Evolutionary conservation across 495 filamentous ascomycete species (phyloP).

Genomic region (Elaphomyces granulatus): DNA sequence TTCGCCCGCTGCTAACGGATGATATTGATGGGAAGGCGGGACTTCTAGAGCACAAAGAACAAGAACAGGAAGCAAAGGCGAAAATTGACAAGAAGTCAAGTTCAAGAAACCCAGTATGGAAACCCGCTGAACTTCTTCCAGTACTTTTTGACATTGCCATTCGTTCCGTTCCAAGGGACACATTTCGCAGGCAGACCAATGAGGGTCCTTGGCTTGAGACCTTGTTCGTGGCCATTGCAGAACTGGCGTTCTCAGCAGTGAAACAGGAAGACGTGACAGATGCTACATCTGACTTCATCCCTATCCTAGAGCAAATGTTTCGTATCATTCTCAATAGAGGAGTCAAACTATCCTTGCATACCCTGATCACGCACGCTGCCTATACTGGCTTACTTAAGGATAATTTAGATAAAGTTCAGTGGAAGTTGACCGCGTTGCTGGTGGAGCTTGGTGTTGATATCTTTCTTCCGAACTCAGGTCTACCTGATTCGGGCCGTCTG

Average conservation of each 20-base stretch:
- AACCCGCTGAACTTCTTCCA: conserved; percentile 19
- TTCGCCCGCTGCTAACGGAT: conserved; percentile 23
- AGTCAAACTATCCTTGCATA: conserved; percentile 30
- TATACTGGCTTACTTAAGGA: conserved; percentile 31
- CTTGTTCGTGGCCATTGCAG: conserved; percentile 42
- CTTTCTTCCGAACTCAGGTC: conserved; percentile 43
- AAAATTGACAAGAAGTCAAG: conserved; percentile 1
- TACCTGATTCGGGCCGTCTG: conserved; percentile 26
- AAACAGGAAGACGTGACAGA: conserved; percentile 19
- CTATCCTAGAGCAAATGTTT: conserved; percentile 27
- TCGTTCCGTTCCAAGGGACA: conserved; percentile 36
- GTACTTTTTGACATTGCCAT: conserved; percentile 44
- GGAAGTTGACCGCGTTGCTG: conserved; percentile 45
- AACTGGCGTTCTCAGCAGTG: conserved; percentile 28
- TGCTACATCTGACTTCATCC: conserved; percentile 22
- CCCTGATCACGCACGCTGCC: conserved; percentile 28
- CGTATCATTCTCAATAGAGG: conserved; percentile 28
- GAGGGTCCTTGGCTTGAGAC: conserved; percentile 53
- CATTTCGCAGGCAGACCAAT: conserved; percentile 38
- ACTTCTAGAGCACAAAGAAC: not conserved
- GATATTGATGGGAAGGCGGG: not conserved
- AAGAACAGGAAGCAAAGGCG: not conserved
- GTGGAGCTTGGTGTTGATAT: conserved; percentile 54
- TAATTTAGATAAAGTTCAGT: conserved; percentile 33
- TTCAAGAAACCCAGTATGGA: conserved; percentile 9